These are phyloP conservation scores for Dioscorea zingiberensis DNA, from an alignment of 106 monocot species.

Conservation along the genomic window DNA sequence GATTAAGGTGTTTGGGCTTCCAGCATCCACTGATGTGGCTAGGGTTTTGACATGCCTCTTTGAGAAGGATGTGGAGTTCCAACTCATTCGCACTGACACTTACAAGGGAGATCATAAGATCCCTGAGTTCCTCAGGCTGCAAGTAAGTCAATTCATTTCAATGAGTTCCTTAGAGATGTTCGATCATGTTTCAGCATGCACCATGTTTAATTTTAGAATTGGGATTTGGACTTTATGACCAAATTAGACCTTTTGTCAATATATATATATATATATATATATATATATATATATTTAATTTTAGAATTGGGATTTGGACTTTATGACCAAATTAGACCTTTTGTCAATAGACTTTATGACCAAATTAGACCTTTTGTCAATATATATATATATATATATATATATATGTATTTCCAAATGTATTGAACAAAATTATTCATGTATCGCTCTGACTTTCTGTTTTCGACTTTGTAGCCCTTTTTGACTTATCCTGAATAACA, in stretches of 20 bases:
- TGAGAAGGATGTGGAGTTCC: slow-evolving; percentile 32
- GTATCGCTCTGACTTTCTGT: too few relatives aligned
- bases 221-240: too few relatives aligned
- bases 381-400: too few relatives aligned
- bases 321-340: too few relatives aligned
- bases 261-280: too few relatives aligned
- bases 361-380: too few relatives aligned
- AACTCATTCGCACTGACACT: slow-evolving; percentile 24
- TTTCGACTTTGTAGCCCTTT: too few relatives aligned
- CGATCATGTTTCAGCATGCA: neutral
- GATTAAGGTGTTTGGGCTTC: slow-evolving; percentile 25
- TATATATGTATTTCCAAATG: too few relatives aligned
- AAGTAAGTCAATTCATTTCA: slow-evolving; percentile 10
- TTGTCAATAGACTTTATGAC: too few relatives aligned
- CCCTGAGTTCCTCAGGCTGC: slow-evolving; percentile 34
- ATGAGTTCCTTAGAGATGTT: neutral
- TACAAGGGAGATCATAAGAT: slow-evolving; percentile 16
- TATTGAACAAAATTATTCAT: too few relatives aligned
- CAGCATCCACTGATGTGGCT: slow-evolving; percentile 34
- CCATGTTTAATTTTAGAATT: neutral
- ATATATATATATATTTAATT: neutral
- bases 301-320: neutral
- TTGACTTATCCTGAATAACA: too few relatives aligned
- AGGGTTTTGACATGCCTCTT: slow-evolving; percentile 32
- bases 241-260: too few relatives aligned